Percentiles rank a stretch among this genome's conserved stretches.
Evolutionary conservation across 2,329 filamentous ascomycete species (phyloP).

Genomic region (Cladobotryum mycophilum): DNA sequence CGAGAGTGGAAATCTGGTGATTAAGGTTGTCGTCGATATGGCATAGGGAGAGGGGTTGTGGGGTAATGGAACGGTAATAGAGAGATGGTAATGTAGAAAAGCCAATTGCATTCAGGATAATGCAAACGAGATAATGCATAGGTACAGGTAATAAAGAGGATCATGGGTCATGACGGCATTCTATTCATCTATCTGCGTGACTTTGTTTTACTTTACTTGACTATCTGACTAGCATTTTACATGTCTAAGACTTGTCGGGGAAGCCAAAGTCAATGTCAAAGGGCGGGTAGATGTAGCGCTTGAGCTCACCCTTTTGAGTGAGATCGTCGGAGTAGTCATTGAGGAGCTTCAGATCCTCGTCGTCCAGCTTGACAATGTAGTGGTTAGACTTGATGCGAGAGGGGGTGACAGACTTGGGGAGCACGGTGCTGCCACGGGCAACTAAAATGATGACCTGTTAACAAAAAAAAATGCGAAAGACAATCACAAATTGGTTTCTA

Average conservation of each 20-base stretch:
- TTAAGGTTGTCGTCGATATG: slow-evolving; percentile 64
- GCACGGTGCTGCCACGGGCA: slow-evolving; percentile 60
- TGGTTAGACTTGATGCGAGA: slow-evolving; percentile 64
- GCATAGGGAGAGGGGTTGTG: slow-evolving; percentile 12
- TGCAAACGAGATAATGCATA: too few species aligned
- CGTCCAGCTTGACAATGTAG: slow-evolving; percentile 59
- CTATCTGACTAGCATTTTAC: background rate
- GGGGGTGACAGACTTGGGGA: slow-evolving; percentile 66
- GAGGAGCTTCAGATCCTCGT: slow-evolving; percentile 55
- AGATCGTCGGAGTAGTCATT: slow-evolving; percentile 49
- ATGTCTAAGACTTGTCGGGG: slow-evolving; percentile 51
- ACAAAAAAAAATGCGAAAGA: background rate
- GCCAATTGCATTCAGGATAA: too few species aligned
- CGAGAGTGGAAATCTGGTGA: slow-evolving; percentile 60
- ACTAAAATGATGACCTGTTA: slow-evolving; percentile 37
- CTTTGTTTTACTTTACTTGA: background rate
- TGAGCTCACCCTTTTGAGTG: slow-evolving; percentile 43
- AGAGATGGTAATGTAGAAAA: too few species aligned
- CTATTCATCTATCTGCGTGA: background rate
- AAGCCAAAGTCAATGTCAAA: slow-evolving; percentile 66
- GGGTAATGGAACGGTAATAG: too few species aligned
- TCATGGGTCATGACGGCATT: background rate
- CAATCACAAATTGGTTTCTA: background rate
- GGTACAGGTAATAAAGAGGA: too few species aligned
- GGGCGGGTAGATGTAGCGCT: slow-evolving; percentile 61